Evolutionary conservation across 1,284 basidiomycete species (phyloP), one percentile per base, ranked within the genome.

Genomic region (Tylopilus sp.): DNA sequence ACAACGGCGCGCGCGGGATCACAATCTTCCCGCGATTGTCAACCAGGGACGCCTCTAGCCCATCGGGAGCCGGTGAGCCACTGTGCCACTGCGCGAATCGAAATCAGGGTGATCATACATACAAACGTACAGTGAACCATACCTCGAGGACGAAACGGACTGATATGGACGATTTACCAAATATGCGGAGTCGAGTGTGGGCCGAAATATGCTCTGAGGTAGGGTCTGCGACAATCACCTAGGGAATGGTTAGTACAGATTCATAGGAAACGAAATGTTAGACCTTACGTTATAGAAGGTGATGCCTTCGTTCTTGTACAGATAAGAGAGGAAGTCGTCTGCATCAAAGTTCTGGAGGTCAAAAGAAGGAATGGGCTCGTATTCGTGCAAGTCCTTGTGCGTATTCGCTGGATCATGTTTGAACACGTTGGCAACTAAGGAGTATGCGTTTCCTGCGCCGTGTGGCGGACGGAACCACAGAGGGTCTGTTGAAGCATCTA

Each of bases 211-310:
- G 54, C 13, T 46, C 44, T 34, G 47, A 26, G 33, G 54, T 53
- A 8, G 54, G 54, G 28, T 55, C 54, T 8, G 46, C 54, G 10
- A 53, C 46, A n/a, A 46, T 12, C 16, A 55, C 53, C 54, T 55
- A 31, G 2, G 5, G 11, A 16, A 38, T 11, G 9, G 30, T 40
- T 11, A 23, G 4, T 16, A 33, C 18, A 10, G 1, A 6, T 38
- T 37, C 13, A 3, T 6, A 2, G 6, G 15, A 23, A 12, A 30
- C n/a, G 3, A 21, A 23, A 33, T 5, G 0, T 2, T 11, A 36
- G 34, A 29, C 0, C 5, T 40, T 44, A 55, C 54, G 35, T 55
- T 50, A n/a, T 55, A 44, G 34, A 53, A 49, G 4, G 54, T 45
- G 21, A 38, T 29, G 6, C 15, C 18, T 0, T 49, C 30, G 11